phyloP scores from a whole-genome alignment of 441 rosid genomes.

The Gossypium schwendimanii region DNA sequence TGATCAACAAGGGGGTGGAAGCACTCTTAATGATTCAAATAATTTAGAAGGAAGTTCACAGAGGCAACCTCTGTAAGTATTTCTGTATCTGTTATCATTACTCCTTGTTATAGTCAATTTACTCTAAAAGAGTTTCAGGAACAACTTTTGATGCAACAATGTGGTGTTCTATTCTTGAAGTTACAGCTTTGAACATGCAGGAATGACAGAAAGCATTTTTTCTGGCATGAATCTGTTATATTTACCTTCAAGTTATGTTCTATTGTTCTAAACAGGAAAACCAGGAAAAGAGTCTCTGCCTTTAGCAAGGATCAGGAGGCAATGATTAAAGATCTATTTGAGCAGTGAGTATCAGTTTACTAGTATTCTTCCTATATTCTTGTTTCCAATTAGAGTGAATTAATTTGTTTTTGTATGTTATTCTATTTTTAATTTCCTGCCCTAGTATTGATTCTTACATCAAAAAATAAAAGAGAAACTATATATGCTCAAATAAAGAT shows the following conservation, averaged over 20 bases:
- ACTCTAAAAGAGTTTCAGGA: not conserved
- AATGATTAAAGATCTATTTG: conserved; percentile 57
- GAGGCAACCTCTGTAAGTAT: conserved; percentile 56
- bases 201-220: not conserved
- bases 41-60: conserved; percentile 28
- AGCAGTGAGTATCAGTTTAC: conserved; percentile 52
- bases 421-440: not conserved
- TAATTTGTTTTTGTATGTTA: not conserved
- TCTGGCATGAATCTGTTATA: conserved; percentile 10
- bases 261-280: conserved; percentile 45
- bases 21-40: conserved; percentile 29
- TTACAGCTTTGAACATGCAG: conserved; percentile 13
- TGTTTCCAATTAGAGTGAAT: not conserved
- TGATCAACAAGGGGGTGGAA: conserved; percentile 26
- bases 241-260: conserved; percentile 13
- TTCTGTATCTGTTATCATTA: not conserved
- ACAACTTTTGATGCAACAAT: conserved; percentile 5
- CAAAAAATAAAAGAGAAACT: not conserved
- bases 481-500: not conserved
- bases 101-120: not conserved
- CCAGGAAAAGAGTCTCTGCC: conserved; percentile 63
- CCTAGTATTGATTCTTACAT: not conserved
- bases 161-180: conserved; percentile 2
- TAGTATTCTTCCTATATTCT: conserved; percentile 9
- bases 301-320: conserved; percentile 76